A percentile compares a stretch with the other conserved stretches of the same genome.
Conservation (phyloP, 2,329 filamentous ascomycete genomes). For the Cercospora zeae-maydis region DNA sequence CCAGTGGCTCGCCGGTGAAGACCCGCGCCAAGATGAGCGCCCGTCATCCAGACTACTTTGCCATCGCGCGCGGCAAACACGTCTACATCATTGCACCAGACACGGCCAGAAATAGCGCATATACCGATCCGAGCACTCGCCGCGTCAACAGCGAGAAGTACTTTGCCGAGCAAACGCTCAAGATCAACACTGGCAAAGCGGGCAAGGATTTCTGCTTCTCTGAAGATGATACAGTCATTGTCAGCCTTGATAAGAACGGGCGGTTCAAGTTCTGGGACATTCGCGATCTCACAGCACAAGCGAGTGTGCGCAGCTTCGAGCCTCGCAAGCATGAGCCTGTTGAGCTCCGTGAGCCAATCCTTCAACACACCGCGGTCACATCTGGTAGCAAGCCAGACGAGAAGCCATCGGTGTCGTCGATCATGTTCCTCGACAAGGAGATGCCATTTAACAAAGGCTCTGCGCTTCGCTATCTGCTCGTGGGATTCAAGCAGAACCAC, state of each 20-base stretch:
- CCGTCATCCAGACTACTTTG: conserved; percentile 87
- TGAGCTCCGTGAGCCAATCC: conserved; percentile 71
- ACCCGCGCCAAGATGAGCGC: conserved; percentile 89
- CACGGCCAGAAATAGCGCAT: conserved; percentile 51
- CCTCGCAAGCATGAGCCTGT: conserved; percentile 50
- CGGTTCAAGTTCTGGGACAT: conserved; percentile 99
- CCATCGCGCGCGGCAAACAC: conserved; percentile 89
- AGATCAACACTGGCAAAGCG: conserved; percentile 95
- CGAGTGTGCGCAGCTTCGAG: conserved; percentile 45
- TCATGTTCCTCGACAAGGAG: conserved; percentile 93
- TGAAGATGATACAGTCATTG: conserved; percentile 90
- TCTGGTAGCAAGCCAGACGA: conserved; percentile 49
- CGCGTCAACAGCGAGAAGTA: conserved; percentile 83
- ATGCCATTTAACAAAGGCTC: conserved; percentile 86
- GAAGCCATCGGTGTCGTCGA: conserved; percentile 95
- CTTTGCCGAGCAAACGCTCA: conserved; percentile 78
- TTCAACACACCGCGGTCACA: conserved; percentile 69
- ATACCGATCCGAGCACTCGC: conserved; percentile 49
- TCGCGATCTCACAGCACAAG: conserved; percentile 59
- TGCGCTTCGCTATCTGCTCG: conserved; percentile 89
- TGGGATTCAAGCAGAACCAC: conserved; percentile 98
- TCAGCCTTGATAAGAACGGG: conserved; percentile 94
- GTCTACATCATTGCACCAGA: conserved; percentile 79
- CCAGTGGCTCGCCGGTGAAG: conserved; percentile 88
- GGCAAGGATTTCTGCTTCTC: conserved; percentile 98